Evolutionary conservation across 2,329 filamentous ascomycete genomes (phyloP).

Genomic region (Emergomyces africanus): DNA sequence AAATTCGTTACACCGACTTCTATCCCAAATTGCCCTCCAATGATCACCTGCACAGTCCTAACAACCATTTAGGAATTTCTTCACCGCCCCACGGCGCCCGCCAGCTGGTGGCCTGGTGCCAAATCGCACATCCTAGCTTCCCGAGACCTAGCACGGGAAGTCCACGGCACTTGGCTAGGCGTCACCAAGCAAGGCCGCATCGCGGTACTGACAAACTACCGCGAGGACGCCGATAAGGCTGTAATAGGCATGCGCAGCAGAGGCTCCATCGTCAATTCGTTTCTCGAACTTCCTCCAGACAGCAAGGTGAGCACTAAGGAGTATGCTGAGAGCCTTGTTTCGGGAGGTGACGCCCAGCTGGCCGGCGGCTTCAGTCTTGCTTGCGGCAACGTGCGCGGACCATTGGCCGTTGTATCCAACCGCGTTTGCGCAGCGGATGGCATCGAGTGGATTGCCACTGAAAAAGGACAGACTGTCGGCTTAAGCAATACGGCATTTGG

Average conservation of each 20-base stretch:
- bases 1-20: background rate
- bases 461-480: constrained; percentile 41
- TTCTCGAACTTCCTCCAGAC: constrained; percentile 35
- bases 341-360: constrained; percentile 37
- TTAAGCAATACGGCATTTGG: constrained; percentile 50
- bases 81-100: constrained; percentile 45
- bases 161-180: constrained; percentile 53
- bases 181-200: constrained; percentile 48
- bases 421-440: constrained; percentile 41
- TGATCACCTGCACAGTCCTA: background rate
- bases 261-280: constrained; percentile 49
- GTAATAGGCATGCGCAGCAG: constrained; percentile 39
- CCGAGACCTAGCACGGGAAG: constrained; percentile 46
- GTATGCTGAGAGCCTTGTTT: constrained; percentile 43
- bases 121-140: constrained; percentile 46
- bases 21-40: constrained; percentile 1
- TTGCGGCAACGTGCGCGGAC: constrained; percentile 43
- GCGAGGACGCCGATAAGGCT: constrained; percentile 37
- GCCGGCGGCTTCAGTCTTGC: constrained; percentile 52
- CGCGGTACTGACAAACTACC: constrained; percentile 52
- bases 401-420: constrained; percentile 50
- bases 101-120: constrained; percentile 47
- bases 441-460: constrained; percentile 39
- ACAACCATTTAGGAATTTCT: constrained; percentile 44
- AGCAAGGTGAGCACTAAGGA: constrained; percentile 32